Conservation (phyloP, 2,329 filamentous ascomycete species). For the Claviceps sp. region DNA sequence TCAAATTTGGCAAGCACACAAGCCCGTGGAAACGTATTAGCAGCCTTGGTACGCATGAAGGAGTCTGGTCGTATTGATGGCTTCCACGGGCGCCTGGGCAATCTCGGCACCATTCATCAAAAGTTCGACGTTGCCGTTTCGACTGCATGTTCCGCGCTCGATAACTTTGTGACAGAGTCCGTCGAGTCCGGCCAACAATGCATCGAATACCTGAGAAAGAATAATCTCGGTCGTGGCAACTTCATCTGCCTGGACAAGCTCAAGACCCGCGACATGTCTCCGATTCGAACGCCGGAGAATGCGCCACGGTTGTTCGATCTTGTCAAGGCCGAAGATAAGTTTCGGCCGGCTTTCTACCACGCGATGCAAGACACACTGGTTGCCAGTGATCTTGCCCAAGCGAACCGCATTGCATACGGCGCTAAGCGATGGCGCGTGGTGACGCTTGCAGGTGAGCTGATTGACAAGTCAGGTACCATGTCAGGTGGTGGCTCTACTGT, state of each 20-base stretch:
- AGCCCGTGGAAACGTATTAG: constrained; percentile 83
- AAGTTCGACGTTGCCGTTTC: constrained; percentile 98
- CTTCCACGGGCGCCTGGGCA: constrained; percentile 89
- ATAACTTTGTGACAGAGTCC: constrained; percentile 94
- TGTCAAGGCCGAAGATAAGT: constrained; percentile 75
- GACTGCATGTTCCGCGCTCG: constrained; percentile 78
- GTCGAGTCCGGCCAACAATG: constrained; percentile 96
- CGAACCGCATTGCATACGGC: constrained; percentile 92
- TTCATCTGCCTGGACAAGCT: constrained; percentile 93
- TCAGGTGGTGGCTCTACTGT: constrained; percentile 87
- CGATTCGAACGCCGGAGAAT: constrained; percentile 79
- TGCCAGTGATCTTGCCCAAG: constrained; percentile 83
- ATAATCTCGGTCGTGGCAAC: constrained; percentile 89
- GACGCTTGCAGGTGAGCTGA: constrained; percentile 85
- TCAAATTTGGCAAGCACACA: constrained; percentile 83
- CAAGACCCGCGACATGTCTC: constrained; percentile 60
- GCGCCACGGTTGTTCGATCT: constrained; percentile 89
- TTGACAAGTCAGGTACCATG: constrained; percentile 98
- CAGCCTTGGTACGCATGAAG: constrained; percentile 83
- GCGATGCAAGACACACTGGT: constrained; percentile 92
- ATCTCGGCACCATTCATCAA: constrained; percentile 83
- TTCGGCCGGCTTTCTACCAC: constrained; percentile 86
- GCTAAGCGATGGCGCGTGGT: constrained; percentile 91
- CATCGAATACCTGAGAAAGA: constrained; percentile 94
- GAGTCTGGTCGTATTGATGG: constrained; percentile 95